Base-by-base conservation (phyloP, 768 basidiomycete species). In the Cyathus striatus region DNA sequence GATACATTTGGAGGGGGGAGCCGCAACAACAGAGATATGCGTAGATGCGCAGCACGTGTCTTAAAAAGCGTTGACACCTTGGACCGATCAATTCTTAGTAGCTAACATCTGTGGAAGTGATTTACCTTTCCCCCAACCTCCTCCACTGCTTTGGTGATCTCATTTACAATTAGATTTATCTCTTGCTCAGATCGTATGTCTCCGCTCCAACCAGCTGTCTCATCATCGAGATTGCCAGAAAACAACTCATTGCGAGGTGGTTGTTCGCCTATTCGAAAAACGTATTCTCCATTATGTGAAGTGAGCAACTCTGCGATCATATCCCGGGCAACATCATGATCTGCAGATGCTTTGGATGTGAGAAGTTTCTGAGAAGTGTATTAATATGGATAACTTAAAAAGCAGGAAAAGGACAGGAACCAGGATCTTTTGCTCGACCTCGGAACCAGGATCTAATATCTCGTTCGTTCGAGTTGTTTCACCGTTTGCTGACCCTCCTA, bases 101-200 rank as follows among this genome's bases (percentile, higher is more conserved):
- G 20, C 6, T 21, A 36, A 21, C 16, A 9, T 38, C 21, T 30
- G 38, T 23, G 24, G 39, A 33, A 43, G 38, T 34, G 13, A 44
- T 12, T 25, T 44, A 89, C 88, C 71, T 87, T 85, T 16, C 84
- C 89, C 14, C 90, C 89, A 26, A 91, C 73, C 52, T 91, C 89
- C 45, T 89, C 86, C 0, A 81, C 81, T 0, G 67, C 63, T 33
- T 62, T 66, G 3, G 60, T 68, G 38, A 88, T 56, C 49, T 61
- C 63, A 3, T 63, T 53, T 23, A 61, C 61, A 18, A 88, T 59
- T 2, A 41, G 54, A 12, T 75, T 66, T 6, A 89, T 50, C 44
- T 88, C 78, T 25, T 74, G 70, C 13, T 61, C 56, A 0, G 78
- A 76, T 33, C 78, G 63, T 16, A 63, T 38, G 6, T 61, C 62